Conservation (phyloP, 2,329 filamentous ascomycete genomes). For the Aspergillus versicolor region DNA sequence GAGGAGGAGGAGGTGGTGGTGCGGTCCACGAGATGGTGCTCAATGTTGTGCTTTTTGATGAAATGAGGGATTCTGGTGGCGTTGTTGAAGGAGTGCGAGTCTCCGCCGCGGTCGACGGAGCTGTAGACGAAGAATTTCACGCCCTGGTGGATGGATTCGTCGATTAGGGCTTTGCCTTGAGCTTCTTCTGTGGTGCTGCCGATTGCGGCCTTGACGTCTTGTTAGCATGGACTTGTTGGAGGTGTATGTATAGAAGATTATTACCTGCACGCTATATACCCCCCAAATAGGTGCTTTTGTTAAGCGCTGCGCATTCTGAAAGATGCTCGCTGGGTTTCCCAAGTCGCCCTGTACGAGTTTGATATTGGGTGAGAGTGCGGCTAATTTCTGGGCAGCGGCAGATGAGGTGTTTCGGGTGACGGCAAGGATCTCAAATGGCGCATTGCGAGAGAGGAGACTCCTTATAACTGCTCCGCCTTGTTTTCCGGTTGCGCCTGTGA, state of each 20-base stretch:
- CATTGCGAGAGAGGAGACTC: conserved; percentile 6
- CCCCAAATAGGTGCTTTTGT: conserved; percentile 51
- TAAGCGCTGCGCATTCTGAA: conserved; percentile 44
- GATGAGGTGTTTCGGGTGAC: conserved; percentile 13
- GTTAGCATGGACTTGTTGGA: no score
- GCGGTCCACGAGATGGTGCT: conserved; percentile 55
- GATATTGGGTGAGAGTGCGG: conserved; percentile 47
- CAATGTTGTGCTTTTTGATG: conserved; percentile 60
- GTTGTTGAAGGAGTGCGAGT: conserved; percentile 47
- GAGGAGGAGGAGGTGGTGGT: conserved; percentile 26
- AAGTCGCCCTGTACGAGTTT: conserved; percentile 60
- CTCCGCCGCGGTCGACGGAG: conserved; percentile 63
- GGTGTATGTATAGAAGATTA: no score
- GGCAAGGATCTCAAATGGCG: conserved; percentile 14
- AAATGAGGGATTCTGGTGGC: conserved; percentile 63
- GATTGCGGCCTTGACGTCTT: no score
- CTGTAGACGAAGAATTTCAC: conserved; percentile 64
- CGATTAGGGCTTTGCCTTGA: conserved; percentile 59
- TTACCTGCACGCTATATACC: conserved; percentile 62
- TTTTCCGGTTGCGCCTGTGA: conserved; percentile 16
- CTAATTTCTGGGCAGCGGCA: conserved; percentile 47
- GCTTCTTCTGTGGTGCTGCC: no score
- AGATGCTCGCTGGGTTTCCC: conserved; percentile 52
- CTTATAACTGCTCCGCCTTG: conserved; percentile 13
- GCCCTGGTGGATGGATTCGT: conserved; percentile 54